Conservation (phyloP, 768 basidiomycete species). For the Russula sp. region DNA sequence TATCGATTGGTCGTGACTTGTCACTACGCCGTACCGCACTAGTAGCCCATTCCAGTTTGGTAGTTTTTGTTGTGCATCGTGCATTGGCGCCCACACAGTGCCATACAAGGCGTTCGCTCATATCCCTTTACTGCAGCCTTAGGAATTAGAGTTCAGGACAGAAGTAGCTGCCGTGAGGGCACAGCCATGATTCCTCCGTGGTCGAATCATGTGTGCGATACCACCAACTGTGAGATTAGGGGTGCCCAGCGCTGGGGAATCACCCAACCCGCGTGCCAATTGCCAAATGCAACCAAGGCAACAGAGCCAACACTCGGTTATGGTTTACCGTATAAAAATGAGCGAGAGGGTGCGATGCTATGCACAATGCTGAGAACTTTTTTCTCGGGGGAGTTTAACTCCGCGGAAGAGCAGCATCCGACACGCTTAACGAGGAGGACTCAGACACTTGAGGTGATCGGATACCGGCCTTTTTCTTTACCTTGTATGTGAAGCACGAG, state of each 20-base stretch:
- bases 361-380: neutral
- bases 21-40: neutral
- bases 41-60: neutral
- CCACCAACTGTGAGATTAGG: conserved; percentile 6
- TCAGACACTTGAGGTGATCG: conserved; percentile 15
- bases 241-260: neutral
- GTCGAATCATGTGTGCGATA: neutral
- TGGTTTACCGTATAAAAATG: neutral
- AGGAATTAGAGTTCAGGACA: conserved; percentile 5
- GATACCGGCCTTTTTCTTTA: neutral
- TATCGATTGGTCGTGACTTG: conserved; percentile 13
- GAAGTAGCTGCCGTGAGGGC: neutral
- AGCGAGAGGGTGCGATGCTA: neutral
- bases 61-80: neutral
- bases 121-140: neutral
- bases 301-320: neutral
- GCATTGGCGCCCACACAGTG: neutral
- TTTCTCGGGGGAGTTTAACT: neutral
- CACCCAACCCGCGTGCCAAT: neutral
- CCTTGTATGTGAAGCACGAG: conserved; percentile 1
- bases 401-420: conserved; percentile 6
- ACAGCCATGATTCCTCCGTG: neutral
- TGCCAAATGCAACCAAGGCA: conserved; percentile 8
- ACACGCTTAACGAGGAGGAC: neutral
- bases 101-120: neutral